Percentiles rank a stretch among this genome's conserved stretches.
Conservation (phyloP, 306 rosid species). For the Begonia peltatifolia region DNA sequence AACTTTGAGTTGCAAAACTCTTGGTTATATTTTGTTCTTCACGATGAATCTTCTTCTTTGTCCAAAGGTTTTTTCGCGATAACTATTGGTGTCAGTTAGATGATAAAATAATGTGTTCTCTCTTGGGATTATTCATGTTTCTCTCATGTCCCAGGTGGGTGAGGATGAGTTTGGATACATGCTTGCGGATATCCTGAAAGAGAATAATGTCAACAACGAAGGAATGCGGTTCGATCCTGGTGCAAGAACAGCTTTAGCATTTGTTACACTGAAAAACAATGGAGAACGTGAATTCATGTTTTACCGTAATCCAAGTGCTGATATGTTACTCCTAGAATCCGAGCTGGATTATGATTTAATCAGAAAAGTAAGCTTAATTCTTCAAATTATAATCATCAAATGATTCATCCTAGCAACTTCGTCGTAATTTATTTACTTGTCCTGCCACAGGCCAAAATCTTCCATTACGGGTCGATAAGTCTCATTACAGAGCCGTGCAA, state of each 20-base stretch:
- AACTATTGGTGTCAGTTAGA: too few species aligned
- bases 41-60: too few species aligned
- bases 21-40: too few species aligned
- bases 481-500: constrained; percentile 95
- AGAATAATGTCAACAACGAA: constrained; percentile 68
- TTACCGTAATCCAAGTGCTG: constrained; percentile 96
- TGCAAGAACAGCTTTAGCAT: constrained; percentile 94
- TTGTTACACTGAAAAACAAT: constrained; percentile 72
- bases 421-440: too few species aligned
- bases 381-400: too few species aligned
- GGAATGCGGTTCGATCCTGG: constrained; percentile 89
- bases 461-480: constrained; percentile 90
- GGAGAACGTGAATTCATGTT: constrained; percentile 99
- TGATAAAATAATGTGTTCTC: not conserved
- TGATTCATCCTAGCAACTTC: too few species aligned
- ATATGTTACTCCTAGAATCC: constrained; percentile 77
- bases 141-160: constrained; percentile 49
- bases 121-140: constrained; percentile 1
- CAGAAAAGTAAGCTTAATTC: constrained; percentile 37
- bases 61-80: too few species aligned
- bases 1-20: too few species aligned
- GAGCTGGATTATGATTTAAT: constrained; percentile 69
- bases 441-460: constrained; percentile 65
- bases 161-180: constrained; percentile 97
- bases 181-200: constrained; percentile 80